Conservation (phyloP, 352 stramenopile species). For the Elongisporangium undulatum region DNA sequence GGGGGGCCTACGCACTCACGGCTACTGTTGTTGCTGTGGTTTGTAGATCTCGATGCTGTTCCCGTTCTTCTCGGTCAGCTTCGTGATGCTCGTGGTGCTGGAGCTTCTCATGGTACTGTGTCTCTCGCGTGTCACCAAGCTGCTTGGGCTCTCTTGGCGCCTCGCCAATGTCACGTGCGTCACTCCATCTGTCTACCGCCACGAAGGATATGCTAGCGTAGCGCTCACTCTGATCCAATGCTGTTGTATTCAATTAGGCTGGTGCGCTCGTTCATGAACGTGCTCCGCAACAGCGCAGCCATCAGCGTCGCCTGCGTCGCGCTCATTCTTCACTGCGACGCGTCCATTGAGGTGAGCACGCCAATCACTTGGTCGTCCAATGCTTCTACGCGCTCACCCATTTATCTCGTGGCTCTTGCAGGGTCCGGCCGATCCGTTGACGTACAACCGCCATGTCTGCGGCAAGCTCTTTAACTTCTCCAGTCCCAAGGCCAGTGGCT, state of each 20-base stretch:
- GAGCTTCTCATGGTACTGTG: constrained; percentile 68
- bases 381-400: constrained; percentile 2
- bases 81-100: constrained; percentile 68
- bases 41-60: constrained; percentile 77
- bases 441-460: constrained; percentile 78
- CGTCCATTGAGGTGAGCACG: constrained; percentile 32
- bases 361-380: background rate
- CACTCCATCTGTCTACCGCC: background rate
- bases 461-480: constrained; percentile 75
- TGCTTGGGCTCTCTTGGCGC: constrained; percentile 54
- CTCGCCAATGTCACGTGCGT: constrained; percentile 69
- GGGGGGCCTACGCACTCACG: background rate
- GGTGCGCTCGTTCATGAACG: constrained; percentile 73
- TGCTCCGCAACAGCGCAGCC: constrained; percentile 75
- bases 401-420: background rate
- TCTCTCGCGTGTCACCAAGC: constrained; percentile 45
- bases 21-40: constrained; percentile 2
- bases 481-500: constrained; percentile 36
- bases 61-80: constrained; percentile 81
- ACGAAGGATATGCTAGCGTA: background rate
- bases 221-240: background rate
- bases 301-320: constrained; percentile 80
- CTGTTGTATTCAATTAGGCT: constrained; percentile 22
- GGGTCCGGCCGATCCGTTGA: constrained; percentile 21
- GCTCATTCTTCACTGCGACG: constrained; percentile 80